Evolutionary conservation across 257 asterid genomes (phyloP), one percentile per base, ranked within the genome.

Genomic region (Gentiana straminea): DNA sequence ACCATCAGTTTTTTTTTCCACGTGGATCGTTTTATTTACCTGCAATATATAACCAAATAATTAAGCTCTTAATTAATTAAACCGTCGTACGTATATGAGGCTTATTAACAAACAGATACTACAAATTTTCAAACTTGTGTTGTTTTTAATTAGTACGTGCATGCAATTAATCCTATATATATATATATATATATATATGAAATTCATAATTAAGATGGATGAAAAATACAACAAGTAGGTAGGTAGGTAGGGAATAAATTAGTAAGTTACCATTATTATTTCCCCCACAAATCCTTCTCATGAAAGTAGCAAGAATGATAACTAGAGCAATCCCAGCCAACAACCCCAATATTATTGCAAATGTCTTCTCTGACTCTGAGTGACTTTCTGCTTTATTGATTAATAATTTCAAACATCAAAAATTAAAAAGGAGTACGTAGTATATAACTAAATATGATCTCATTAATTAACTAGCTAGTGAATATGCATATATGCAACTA

Each of bases 301-400:
- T 60, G 69, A 89, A 89, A 54, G 95, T 80, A 58, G 89, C 84
- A 75, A 89, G 76, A 67, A 89, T 79, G 59, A 89, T 89, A 56
- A 86, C 54, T 64, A 86, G 62, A 39, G 95, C 97, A 50, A 78
- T 79, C 51, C 86, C 95, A 51, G 95, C 97, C 57, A 89, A 64
- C 50, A 89, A 66, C 67, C 97, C 94, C 57, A 86, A 81, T 35
- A 89, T 81, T 37, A 89, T 71, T 2, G 97, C 94, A 73, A 84
- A 89, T 66, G 94, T 89, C 73, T 86, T 89, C 84, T 86, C 97
- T 0, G 83, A 71, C 4, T 86, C 90, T 4, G 76, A 70, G 62
- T 81, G 94, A 13, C 79, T 69, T 45, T 59, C 91, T 81, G 73
- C 55, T 24, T 24, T 24, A 24, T 24, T 24, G 24, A 24, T 24